These are phyloP conservation scores for Passalora sequoiae DNA, from an alignment of 2,329 filamentous ascomycete species.

Conservation along the genomic window DNA sequence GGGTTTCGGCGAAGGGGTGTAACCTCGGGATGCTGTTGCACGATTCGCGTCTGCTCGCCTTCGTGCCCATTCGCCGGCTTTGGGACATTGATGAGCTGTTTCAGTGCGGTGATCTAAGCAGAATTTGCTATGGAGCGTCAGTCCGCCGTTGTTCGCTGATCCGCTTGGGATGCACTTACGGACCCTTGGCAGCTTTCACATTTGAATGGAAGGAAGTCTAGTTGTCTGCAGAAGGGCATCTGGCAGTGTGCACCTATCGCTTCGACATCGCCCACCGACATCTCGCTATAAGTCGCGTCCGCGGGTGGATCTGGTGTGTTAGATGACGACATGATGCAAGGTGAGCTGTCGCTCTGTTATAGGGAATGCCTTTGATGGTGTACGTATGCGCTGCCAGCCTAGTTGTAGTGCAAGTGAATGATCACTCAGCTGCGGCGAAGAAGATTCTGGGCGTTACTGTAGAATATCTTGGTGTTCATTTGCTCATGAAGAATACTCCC, in stretches of 20 bases:
- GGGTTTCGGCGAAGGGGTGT: conserved; percentile 43
- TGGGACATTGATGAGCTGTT: conserved; percentile 64
- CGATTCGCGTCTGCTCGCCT: conserved; percentile 39
- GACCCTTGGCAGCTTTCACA: conserved; percentile 77
- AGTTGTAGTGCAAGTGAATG: no score
- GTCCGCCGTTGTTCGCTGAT: not conserved
- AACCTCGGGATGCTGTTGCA: conserved; percentile 17
- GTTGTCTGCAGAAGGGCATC: conserved; percentile 82
- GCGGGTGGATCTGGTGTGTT: conserved; percentile 7
- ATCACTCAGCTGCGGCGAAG: conserved; percentile 18
- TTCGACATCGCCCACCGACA: conserved; percentile 73
- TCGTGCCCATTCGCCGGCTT: conserved; percentile 57
- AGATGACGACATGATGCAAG: conserved; percentile 12
- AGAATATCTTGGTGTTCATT: no score
- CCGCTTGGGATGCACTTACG: conserved; percentile 10
- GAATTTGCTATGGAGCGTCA: conserved; percentile 44
- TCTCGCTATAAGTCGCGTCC: conserved; percentile 57
- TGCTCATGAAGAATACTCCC: no score
- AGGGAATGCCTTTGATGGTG: conserved; percentile 1
- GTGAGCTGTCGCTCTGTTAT: not conserved
- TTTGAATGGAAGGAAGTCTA: conserved; percentile 92
- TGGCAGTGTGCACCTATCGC: conserved; percentile 89
- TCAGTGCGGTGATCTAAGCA: conserved; percentile 93
- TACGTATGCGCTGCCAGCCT: conserved; percentile 9
- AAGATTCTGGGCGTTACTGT: conserved; percentile 19